These are phyloP conservation scores for Diutina sp. DNA, from an alignment of 1,139 yeast species.

Conservation along the genomic window DNA sequence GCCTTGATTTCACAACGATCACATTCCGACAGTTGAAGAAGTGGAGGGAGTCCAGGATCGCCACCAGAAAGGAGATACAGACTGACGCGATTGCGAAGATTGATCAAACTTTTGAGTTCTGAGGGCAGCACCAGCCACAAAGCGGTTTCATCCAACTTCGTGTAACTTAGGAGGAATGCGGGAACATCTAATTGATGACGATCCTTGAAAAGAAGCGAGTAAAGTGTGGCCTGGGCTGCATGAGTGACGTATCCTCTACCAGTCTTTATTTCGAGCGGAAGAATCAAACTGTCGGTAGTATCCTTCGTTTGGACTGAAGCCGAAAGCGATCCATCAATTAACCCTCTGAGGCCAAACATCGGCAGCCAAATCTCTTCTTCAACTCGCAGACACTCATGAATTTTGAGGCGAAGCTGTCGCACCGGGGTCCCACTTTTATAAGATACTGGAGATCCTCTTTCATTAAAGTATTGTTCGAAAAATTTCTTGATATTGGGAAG, in stretches of 20 bases:
- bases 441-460: background rate
- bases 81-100: constrained; percentile 62
- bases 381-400: constrained; percentile 35
- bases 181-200: constrained; percentile 58
- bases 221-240: constrained; percentile 81
- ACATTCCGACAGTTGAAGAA: constrained; percentile 46
- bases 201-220: constrained; percentile 68
- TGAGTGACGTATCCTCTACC: constrained; percentile 61
- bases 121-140: constrained; percentile 43
- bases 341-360: constrained; percentile 80
- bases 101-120: constrained; percentile 50
- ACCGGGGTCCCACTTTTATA: background rate
- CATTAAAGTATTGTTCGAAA: background rate
- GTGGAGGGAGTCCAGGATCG: constrained; percentile 42
- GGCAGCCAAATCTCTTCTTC: constrained; percentile 95
- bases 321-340: constrained; percentile 77
- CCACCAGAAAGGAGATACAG: constrained; percentile 38
- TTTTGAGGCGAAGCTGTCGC: background rate
- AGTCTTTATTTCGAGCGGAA: constrained; percentile 85
- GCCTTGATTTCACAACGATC: constrained; percentile 49
- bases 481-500: background rate
- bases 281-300: constrained; percentile 30
- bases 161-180: constrained; percentile 62
- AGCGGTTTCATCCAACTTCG: constrained; percentile 42
- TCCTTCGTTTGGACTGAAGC: constrained; percentile 25